Base-by-base conservation (phyloP, 805 yeast species). In the Kodamaea fukazawae region DNA sequence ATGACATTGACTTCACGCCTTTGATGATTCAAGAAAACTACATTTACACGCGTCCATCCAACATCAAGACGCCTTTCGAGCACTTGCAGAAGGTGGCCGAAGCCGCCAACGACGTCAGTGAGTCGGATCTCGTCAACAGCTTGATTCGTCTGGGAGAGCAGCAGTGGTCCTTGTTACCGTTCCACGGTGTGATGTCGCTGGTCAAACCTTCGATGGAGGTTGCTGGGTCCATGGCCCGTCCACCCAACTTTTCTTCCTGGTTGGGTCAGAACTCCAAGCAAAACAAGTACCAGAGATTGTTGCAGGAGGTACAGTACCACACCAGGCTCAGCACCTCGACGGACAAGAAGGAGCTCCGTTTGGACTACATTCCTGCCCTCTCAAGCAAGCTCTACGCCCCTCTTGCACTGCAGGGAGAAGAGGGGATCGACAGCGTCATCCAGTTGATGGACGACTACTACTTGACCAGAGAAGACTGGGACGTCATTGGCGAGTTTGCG, bases 11-110 rank as follows among this genome's bases (percentile, higher is more conserved):
- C 56, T 84, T 93, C 58, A 81, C 95, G 1, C 98, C 99, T 4
- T 71, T 91, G 45, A 91, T 93, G 98, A 77, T 93, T 38, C 97
- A 91, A 57, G 99, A 93, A 59, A 93, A 93, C 63, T 93, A 93
- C 58, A 61, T 87, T 35, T 65, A 64, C 26, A 81, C 95, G 0
- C 67, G 66, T 29, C 96, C 95, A 1, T 47, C 70, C 8, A 15
- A 25, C 17, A 13, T 17, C 13, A 11, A 10, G 13, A 30, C n/a
- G 4, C 67, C 75, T n/a, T 49, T 65, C 16, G 68, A 74, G 8
- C 86, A 81, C 48, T 61, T 91, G 43, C 70, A 75, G 46, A 66
- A 80, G 12, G 80, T 83, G 1, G 83, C 87, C 1, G 65, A 70
- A 20, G 98, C 99, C 0, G 87, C 98, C 0, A 88, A 88, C 50